These are phyloP conservation scores for Malassezia japonica DNA, from an alignment of 1,284 basidiomycete genomes.

Conservation along the genomic window DNA sequence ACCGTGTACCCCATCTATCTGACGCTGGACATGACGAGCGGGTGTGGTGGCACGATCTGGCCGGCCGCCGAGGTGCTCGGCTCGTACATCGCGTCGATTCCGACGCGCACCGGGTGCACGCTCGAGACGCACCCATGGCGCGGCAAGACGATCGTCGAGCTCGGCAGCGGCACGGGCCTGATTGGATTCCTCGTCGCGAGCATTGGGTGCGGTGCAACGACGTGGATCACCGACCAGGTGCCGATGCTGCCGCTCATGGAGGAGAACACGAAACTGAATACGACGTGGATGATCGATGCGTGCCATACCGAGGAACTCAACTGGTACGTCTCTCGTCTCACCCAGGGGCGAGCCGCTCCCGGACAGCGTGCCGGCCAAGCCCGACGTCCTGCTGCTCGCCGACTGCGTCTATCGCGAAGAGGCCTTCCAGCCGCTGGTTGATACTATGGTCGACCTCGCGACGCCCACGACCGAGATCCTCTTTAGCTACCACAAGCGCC, in stretches of 20 bases:
- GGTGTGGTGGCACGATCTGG: conserved; percentile 86
- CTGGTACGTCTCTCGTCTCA: conserved; percentile 13
- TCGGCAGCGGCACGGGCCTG: conserved; percentile 76
- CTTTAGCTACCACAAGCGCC: conserved; percentile 86
- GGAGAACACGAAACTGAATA: conserved; percentile 30
- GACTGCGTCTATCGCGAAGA: conserved; percentile 88
- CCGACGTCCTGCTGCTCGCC: conserved; percentile 54
- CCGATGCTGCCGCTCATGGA: conserved; percentile 39
- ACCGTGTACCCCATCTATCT: conserved; percentile 45
- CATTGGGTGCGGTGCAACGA: conserved; percentile 54
- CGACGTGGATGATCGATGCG: conserved; percentile 1
- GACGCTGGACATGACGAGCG: conserved; percentile 65
- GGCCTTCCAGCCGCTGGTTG: conserved; percentile 74
- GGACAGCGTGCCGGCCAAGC: conserved; percentile 45
- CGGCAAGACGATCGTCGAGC: conserved; percentile 58
- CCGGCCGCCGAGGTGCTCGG: conserved; percentile 71
- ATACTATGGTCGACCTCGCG: conserved; percentile 63
- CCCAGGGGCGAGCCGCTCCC: conserved; percentile 47
- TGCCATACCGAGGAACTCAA: conserved; percentile 24
- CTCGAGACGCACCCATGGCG: conserved; percentile 21
- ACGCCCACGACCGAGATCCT: conserved; percentile 52
- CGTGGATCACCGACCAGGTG: conserved; percentile 79
- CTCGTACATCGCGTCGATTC: conserved; percentile 27
- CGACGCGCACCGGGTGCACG: conserved; percentile 10
- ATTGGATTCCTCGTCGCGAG: conserved; percentile 72